Evolutionary conservation across 1,284 basidiomycete species (phyloP).

Genomic region (Cutaneotrichosporon cutaneum): DNA sequence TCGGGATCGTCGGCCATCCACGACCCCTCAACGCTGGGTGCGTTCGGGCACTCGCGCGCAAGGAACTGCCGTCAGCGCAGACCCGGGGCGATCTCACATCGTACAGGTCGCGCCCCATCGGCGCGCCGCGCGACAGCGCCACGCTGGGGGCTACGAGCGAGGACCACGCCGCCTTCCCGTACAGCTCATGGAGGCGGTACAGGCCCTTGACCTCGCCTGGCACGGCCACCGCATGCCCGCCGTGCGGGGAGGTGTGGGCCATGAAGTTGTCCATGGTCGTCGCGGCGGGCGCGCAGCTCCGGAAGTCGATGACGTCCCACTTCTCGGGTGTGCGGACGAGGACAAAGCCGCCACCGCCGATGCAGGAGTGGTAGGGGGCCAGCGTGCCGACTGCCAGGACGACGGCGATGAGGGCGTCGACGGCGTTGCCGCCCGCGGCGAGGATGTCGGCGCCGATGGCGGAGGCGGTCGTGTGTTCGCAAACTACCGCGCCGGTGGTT

Average conservation of each 20-base stretch:
- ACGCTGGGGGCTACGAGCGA: conserved; percentile 30
- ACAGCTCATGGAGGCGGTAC: conserved; percentile 30
- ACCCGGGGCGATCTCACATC: too few relatives aligned
- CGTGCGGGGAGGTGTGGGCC: conserved; percentile 8
- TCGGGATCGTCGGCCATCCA: conserved; percentile 21
- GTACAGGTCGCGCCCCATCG: conserved; percentile 50
- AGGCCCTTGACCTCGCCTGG: conserved; percentile 40
- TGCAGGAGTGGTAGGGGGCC: conserved; percentile 57
- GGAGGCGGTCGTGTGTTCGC: conserved; percentile 32
- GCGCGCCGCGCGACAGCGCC: conserved; percentile 58
- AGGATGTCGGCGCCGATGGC: conserved; percentile 33
- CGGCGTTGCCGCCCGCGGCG: conserved; percentile 34
- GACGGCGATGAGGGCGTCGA: conserved; percentile 46
- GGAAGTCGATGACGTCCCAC: conserved; percentile 35
- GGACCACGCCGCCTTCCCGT: conserved; percentile 34
- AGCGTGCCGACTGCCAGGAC: conserved; percentile 56
- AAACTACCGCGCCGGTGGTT: background rate
- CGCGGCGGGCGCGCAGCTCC: conserved; percentile 30
- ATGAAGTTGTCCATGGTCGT: conserved; percentile 12
- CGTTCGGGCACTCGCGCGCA: conserved; percentile 12
- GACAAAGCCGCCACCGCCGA: conserved; percentile 44
- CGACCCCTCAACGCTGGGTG: conserved; percentile 11
- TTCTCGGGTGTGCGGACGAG: conserved; percentile 26
- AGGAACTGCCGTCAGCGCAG: conserved; percentile 18
- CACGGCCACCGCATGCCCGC: conserved; percentile 39